phyloP scores from a whole-genome alignment of 176 grass and related monocot genomes.

The Carex cristatella region DNA sequence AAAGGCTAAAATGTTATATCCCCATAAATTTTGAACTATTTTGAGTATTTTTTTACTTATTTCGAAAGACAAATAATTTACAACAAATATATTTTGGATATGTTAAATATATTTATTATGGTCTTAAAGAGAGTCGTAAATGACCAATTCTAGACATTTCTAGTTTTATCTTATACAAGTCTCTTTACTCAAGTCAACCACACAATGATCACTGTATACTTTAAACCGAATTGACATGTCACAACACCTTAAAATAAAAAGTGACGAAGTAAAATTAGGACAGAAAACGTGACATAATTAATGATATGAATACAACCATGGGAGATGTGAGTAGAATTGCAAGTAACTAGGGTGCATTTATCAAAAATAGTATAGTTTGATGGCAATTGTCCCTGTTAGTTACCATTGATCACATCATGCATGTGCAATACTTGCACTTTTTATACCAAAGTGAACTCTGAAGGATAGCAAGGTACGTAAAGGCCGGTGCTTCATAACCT shows the following conservation, averaged over 20 bases:
- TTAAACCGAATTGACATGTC: no score
- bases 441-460: not conserved
- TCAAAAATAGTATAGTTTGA: conserved; percentile 14
- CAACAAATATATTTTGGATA: no score
- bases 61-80: no score
- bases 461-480: not conserved
- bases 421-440: conserved; percentile 20
- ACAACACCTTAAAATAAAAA: not conserved
- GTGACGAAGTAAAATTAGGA: not conserved
- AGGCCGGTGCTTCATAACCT: conserved; percentile 12
- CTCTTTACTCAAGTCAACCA: no score
- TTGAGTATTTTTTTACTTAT: no score
- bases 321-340: not conserved
- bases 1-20: no score
- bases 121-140: no score
- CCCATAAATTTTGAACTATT: no score
- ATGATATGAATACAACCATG: not conserved
- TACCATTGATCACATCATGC: conserved; percentile 41
- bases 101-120: no score
- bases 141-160: no score
- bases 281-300: not conserved
- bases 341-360: conserved; percentile 16
- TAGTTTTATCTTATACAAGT: no score
- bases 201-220: no score
- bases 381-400: conserved; percentile 31